Base-by-base conservation (phyloP, 345 rosid species). In the Populus tremula region DNA sequence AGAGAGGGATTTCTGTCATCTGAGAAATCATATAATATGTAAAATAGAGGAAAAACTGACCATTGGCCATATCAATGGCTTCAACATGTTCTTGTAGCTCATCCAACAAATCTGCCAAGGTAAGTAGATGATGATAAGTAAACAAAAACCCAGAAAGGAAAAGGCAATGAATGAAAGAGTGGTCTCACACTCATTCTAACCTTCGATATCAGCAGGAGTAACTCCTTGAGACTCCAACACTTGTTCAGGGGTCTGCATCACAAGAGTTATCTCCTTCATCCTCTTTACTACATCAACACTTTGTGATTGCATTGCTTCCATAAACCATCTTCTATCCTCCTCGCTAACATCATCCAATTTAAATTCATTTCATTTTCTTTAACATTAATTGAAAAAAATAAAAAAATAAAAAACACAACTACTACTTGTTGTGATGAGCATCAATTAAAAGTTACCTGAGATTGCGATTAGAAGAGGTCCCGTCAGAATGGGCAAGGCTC, bases 271-370 rank as follows among this genome's bases (percentile, higher is more conserved):
- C 81, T 89, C 93, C 84, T 91, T 95, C 99, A 95, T 91, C 35
- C 98, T 92, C 78, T 87, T 81, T 31, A 90, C 76, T 36, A 93
- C 97, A 79, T 92, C 98, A 65, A 92, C 83, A 3, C 76, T 88
- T 72, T 91, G 93, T 47, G 89, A 70, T 85, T 95, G 99, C 98
- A 95, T 90, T 33, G 99, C 98, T 84, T 93, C 98, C 97, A 89
- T 88, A 73, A 95, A 95, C 99, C 98, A 95, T 85, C 27, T 90
- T 74, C 90, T 79, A 83, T 93, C 98, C 81, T 95, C 97, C 88
- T 93, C 98, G 50, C 97, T 95, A 5, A 41, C 14, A 38, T 54
- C 9, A 39, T 31, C 13, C 14, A 50, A 38, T 43, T 41, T 41
- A 41, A 78, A 23, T 23, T 59, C 29, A 67, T 23, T 38, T n/a